Percentiles rank a stretch among this genome's conserved stretches.
Conservation (phyloP, 352 stramenopile species). For the Phytophthora quininea region DNA sequence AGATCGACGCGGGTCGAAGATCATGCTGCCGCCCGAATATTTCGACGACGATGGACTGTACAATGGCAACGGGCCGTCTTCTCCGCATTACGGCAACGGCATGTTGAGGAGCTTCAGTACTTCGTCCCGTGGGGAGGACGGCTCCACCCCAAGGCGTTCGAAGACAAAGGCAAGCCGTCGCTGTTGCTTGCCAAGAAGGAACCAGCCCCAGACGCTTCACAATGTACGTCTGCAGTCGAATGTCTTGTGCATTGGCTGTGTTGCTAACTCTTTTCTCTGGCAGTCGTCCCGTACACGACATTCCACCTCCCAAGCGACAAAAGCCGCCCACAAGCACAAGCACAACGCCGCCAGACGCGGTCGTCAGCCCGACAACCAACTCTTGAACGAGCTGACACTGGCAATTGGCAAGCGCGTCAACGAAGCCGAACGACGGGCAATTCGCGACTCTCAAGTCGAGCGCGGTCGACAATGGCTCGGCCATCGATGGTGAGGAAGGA, state of each 20-base stretch:
- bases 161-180: constrained; percentile 27
- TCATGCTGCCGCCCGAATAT: constrained; percentile 7
- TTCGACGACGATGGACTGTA: constrained; percentile 1
- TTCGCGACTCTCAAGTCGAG: constrained; percentile 29
- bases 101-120: constrained; percentile 24
- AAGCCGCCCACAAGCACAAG: not conserved
- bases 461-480: constrained; percentile 19
- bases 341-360: constrained; percentile 29
- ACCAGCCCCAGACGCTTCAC: constrained; percentile 1
- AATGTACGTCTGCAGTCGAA: constrained; percentile 29
- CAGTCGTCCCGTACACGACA: constrained; percentile 33
- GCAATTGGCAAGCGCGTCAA: constrained; percentile 20
- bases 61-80: constrained; percentile 9
- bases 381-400: constrained; percentile 2
- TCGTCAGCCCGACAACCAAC: constrained; percentile 12
- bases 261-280: not conserved
- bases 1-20: constrained; percentile 47
- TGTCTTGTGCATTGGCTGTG: not conserved
- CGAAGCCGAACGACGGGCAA: constrained; percentile 33
- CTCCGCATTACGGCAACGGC: constrained; percentile 14
- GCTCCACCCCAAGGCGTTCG: constrained; percentile 25
- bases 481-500: constrained; percentile 2
- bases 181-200: constrained; percentile 11
- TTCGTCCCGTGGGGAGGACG: constrained; percentile 18
- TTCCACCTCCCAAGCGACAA: constrained; percentile 32